Conservation (phyloP, 257 asterid genomes). For the Linaria vulgaris region DNA sequence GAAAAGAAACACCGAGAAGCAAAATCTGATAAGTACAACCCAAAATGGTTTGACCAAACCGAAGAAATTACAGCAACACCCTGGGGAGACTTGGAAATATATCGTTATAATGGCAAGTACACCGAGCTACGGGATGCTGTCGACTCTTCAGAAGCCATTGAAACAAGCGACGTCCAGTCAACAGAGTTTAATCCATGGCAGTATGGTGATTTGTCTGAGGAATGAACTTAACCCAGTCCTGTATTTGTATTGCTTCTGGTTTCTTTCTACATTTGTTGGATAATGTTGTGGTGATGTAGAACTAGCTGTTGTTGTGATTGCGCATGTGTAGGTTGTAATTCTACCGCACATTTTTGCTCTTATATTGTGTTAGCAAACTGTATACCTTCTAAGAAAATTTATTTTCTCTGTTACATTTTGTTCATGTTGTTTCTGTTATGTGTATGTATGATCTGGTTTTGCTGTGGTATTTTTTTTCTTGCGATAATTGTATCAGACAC, state of each 20-base stretch:
- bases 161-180: conserved; percentile 39
- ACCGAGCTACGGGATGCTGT: conserved; percentile 57
- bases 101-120: conserved; percentile 70
- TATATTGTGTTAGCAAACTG: conserved; percentile 11
- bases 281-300: conserved; percentile 31
- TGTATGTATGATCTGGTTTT: too few relatives aligned
- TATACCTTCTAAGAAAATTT: background rate
- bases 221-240: conserved; percentile 23
- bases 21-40: conserved; percentile 61
- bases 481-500: too few relatives aligned
- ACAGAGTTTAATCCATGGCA: conserved; percentile 92
- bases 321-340: conserved; percentile 31
- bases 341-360: conserved; percentile 16
- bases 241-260: conserved; percentile 15
- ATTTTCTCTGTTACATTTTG: too few relatives aligned
- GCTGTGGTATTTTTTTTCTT: too few relatives aligned
- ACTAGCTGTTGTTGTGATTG: conserved; percentile 24
- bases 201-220: conserved; percentile 46
- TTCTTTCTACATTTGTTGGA: conserved; percentile 17
- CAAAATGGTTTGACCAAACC: conserved; percentile 84
- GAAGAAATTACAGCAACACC: conserved; percentile 80
- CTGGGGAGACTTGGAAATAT: conserved; percentile 94
- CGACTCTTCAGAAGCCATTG: conserved; percentile 49
- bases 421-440: too few relatives aligned
- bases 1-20: conserved; percentile 87